Percentiles rank a stretch among this genome's conserved stretches.
Evolutionary conservation across 2,329 filamentous ascomycete species (phyloP).

Genomic region (Phialophora verrucosa): DNA sequence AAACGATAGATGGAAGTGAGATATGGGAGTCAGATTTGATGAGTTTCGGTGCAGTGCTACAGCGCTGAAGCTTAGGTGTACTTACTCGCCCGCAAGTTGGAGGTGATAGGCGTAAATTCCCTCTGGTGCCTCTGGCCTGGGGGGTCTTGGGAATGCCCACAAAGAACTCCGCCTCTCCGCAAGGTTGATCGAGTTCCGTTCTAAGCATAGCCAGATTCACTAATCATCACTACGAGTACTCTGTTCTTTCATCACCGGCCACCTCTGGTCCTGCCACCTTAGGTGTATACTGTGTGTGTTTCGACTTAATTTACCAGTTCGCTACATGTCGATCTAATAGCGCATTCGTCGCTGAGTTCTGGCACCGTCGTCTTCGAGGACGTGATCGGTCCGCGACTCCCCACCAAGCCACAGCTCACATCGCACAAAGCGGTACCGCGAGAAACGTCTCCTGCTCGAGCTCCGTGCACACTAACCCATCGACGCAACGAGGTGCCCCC

Average conservation of each 20-base stretch:
- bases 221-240: slow-evolving; percentile 1
- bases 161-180: slow-evolving; percentile 2
- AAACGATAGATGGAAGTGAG: not conserved
- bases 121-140: not conserved
- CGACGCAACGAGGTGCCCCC: not conserved
- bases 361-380: not conserved
- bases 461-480: not conserved
- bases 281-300: not conserved
- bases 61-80: not conserved
- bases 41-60: not conserved
- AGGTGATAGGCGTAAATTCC: slow-evolving; percentile 8
- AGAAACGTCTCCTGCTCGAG: slow-evolving; percentile 11
- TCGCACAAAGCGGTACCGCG: not conserved
- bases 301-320: not conserved
- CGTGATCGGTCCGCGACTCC: slow-evolving; percentile 1
- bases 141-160: not conserved
- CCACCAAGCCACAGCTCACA: slow-evolving; percentile 6
- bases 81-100: not conserved
- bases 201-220: slow-evolving; percentile 3
- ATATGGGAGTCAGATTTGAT: not conserved
- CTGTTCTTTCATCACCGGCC: slow-evolving; percentile 15
- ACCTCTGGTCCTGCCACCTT: not conserved
- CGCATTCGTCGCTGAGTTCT: not conserved
- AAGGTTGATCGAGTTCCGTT: slow-evolving; percentile 10
- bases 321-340: not conserved